Evolutionary conservation across 305 asterid species (phyloP), one percentile per base, ranked within the genome.

Genomic region (Rubia occidens): DNA sequence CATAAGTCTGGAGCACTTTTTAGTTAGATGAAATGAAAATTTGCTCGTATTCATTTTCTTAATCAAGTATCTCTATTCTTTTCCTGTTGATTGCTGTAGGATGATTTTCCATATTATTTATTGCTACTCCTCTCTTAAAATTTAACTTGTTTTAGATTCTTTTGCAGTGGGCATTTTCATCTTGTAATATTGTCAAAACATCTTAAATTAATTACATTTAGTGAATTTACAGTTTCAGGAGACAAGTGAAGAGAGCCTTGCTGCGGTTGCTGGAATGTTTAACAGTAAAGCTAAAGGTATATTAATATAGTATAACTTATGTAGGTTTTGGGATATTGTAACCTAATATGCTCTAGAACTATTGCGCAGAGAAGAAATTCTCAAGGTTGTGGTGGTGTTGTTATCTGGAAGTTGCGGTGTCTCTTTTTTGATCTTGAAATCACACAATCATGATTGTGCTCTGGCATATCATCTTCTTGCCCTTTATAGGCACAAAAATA

Each of bases 231-330:
- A 94, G 98, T 84, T 87, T 84, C 87, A 88, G 70, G 98, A 93
- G 75, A 87, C 97, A 66, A 91, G 95, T 8, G 98, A 93, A 83
- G 98, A 93, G 83, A 90, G 96, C 81, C 96, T 93, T 75, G 96
- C 95, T 58, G 98, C 98, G 60, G 97, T 93, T 77, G 98, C 98
- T 74, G 98, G 98, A 82, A 93, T 93, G 98, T 93, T 93, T 82
- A 93, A 85, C 85, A 93, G 98, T 80, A 93, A 93, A 79, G 97
- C 98, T 43, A 94, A 90, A 87, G 98, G 98, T 94, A 85, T 55
- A 68, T 51, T n/a, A 49, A 44, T 66, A 40, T 17, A 21, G 64
- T 40, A 13, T 11, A 20, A n/a, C 35, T 13, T 24, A 15, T n/a
- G 43, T 63, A 35, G 51, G 43, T 39, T 37, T 20, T 29, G 71